Percentiles rank a stretch among this genome's conserved stretches.
These are phyloP conservation scores for Elaeagnus macrophylla DNA, from an alignment of 306 rosid species.

Conservation along the genomic window DNA sequence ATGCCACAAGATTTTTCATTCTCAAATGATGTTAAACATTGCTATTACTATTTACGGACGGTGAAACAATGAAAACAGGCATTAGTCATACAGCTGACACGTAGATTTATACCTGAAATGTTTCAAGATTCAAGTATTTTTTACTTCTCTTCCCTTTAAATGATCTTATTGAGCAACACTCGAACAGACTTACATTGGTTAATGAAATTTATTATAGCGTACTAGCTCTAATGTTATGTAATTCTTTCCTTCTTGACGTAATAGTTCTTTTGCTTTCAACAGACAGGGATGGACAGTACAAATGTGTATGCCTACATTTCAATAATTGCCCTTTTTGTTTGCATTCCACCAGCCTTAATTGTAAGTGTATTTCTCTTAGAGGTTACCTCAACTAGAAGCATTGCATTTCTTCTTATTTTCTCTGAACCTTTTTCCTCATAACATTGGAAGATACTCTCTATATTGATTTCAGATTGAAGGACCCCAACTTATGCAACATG, in stretches of 20 bases:
- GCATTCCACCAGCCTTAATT: constrained; percentile 62
- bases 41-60: too few relatives aligned
- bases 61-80: neutral
- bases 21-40: too few relatives aligned
- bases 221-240: neutral
- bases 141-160: neutral
- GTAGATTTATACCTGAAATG: neutral
- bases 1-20: too few relatives aligned
- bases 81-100: neutral
- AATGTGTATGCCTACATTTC: constrained; percentile 67
- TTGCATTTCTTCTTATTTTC: neutral
- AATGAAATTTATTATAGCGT: too few relatives aligned
- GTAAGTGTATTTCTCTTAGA: constrained; percentile 29
- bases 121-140: neutral
- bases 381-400: neutral
- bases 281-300: constrained; percentile 79
- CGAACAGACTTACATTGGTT: neutral
- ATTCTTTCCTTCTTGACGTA: neutral
- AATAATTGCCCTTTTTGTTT: constrained; percentile 59
- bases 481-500: constrained; percentile 52
- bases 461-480: constrained; percentile 61
- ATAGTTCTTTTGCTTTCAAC: constrained; percentile 1
- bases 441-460: constrained; percentile 6
- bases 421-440: neutral
- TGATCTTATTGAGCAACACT: neutral